Conservation (phyloP, 768 basidiomycete species). For the Rossbeevera mucosa region DNA sequence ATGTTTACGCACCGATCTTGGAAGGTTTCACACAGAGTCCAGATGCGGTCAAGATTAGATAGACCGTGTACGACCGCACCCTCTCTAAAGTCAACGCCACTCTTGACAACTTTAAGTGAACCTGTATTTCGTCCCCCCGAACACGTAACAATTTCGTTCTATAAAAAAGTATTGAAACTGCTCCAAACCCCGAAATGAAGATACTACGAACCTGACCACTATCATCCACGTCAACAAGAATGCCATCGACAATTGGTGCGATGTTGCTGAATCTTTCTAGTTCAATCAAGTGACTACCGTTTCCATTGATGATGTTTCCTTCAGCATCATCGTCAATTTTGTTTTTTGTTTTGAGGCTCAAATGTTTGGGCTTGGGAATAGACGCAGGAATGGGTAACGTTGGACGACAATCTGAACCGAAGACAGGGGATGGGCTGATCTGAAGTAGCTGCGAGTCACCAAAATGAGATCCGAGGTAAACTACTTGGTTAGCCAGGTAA, state of each 20-base stretch:
- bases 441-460: constrained; percentile 77
- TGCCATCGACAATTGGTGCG: constrained; percentile 78
- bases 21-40: constrained; percentile 50
- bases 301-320: constrained; percentile 47
- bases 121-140: constrained; percentile 79
- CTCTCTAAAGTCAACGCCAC: constrained; percentile 77
- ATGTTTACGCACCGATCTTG: constrained; percentile 43
- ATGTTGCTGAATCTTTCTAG: constrained; percentile 69
- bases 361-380: constrained; percentile 35
- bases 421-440: constrained; percentile 46
- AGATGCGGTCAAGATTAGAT: constrained; percentile 52
- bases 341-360: constrained; percentile 39
- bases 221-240: constrained; percentile 66
- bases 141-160: constrained; percentile 83
- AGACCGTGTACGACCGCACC: constrained; percentile 56
- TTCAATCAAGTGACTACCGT: constrained; percentile 56
- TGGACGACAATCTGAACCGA: constrained; percentile 32
- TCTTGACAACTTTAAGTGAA: constrained; percentile 70
- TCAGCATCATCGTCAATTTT: constrained; percentile 23
- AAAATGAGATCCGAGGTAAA: constrained; percentile 78
- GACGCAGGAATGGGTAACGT: constrained; percentile 52
- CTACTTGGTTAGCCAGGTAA: constrained; percentile 61
- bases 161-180: background rate
- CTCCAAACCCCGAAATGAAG: background rate
- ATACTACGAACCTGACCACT: constrained; percentile 55